phyloP scores from a whole-genome alignment of 495 filamentous ascomycete genomes.

The Penicillium mononematosum region DNA sequence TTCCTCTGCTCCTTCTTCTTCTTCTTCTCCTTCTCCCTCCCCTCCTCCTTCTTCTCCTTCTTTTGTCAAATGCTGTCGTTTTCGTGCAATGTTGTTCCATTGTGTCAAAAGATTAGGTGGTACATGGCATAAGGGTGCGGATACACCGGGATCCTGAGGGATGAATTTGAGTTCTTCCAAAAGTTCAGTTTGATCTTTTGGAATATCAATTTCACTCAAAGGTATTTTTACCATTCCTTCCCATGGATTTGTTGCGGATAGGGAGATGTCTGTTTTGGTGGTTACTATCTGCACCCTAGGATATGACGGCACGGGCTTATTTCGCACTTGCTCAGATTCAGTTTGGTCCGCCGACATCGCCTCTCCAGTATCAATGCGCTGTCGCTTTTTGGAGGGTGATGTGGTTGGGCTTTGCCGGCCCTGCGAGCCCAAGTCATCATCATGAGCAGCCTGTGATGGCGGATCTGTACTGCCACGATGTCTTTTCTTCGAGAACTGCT shows the following conservation, averaged over 20 bases:
- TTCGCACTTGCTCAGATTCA: background rate
- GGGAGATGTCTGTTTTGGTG: background rate
- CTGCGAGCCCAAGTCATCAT: background rate
- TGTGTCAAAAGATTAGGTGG: slow-evolving; percentile 33
- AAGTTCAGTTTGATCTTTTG: slow-evolving; percentile 58
- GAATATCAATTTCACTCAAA: slow-evolving; percentile 51
- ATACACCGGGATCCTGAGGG: slow-evolving; percentile 31
- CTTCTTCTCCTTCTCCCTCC: background rate
- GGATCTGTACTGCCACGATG: slow-evolving; percentile 12
- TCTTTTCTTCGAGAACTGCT: slow-evolving; percentile 15
- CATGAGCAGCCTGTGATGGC: background rate
- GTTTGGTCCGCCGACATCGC: background rate
- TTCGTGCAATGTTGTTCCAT: slow-evolving; percentile 42
- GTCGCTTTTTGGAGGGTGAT: slow-evolving; percentile 18
- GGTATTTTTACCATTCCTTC: slow-evolving; percentile 41
- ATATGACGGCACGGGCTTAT: background rate
- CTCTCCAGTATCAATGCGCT: slow-evolving; percentile 12
- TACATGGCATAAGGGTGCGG: slow-evolving; percentile 32
- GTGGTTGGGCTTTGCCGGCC: background rate
- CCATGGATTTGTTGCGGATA: slow-evolving; percentile 29
- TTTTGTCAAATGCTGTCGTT: slow-evolving; percentile 10
- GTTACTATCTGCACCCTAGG: background rate
- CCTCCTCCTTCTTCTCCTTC: no score
- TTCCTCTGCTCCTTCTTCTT: background rate
- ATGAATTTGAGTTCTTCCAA: slow-evolving; percentile 52